Conservation (phyloP, 2,329 filamentous ascomycete genomes). For the Grosmannia clavigera region DNA sequence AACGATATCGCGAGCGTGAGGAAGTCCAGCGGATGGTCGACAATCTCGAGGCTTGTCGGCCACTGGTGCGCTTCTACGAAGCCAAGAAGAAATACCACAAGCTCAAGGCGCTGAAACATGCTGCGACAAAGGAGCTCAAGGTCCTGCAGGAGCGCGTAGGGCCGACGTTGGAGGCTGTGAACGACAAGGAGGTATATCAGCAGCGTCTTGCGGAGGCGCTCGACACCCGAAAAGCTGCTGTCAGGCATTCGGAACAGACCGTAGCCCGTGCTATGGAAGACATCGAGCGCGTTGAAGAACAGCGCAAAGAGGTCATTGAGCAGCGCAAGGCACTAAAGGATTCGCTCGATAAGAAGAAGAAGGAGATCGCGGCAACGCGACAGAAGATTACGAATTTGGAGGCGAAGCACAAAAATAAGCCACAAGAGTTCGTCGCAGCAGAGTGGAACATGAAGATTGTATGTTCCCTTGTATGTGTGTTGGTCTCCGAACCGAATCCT, state of each 20-base stretch:
- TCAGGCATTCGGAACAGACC: conserved; percentile 41
- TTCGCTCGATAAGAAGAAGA: conserved; percentile 34
- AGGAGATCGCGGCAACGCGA: conserved; percentile 36
- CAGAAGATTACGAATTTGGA: conserved; percentile 51
- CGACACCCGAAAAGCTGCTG: conserved; percentile 36
- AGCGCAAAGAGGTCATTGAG: conserved; percentile 34
- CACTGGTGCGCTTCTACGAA: conserved; percentile 52
- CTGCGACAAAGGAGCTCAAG: conserved; percentile 43
- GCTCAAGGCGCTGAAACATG: conserved; percentile 42
- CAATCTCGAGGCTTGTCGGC: conserved; percentile 51
- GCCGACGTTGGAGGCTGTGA: conserved; percentile 58
- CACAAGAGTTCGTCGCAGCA: conserved; percentile 53
- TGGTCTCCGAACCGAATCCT: conserved; percentile 12
- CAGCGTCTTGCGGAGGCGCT: conserved; percentile 43
- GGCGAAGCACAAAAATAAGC: conserved; percentile 47
- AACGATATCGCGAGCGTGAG: conserved; percentile 65
- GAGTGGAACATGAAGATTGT: conserved; percentile 65
- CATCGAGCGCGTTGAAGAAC: conserved; percentile 24
- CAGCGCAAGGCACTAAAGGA: conserved; percentile 40
- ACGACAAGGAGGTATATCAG: conserved; percentile 57
- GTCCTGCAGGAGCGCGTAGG: conserved; percentile 45
- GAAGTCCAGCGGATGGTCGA: conserved; percentile 52
- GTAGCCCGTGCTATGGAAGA: conserved; percentile 32
- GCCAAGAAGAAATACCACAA: conserved; percentile 33
- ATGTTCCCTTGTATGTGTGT: conserved; percentile 18